A percentile compares a stretch with the other conserved stretches of the same genome.
phyloP scores from a whole-genome alignment of 805 yeast species.

The Ogataea nitratoaversa region DNA sequence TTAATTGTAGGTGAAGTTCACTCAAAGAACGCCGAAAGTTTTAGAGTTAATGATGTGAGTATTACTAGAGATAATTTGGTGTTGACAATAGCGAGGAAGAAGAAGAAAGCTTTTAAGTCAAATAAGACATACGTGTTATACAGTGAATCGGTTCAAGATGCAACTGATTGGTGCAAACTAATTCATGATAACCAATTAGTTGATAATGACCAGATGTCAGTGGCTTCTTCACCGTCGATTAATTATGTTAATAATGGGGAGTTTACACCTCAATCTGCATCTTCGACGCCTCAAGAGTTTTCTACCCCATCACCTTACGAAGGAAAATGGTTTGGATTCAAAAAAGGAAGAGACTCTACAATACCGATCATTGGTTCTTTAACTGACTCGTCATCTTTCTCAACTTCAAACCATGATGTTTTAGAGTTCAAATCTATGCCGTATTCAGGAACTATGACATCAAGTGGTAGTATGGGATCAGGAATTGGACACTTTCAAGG shows the following conservation, averaged over 20 bases:
- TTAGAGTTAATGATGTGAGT: constrained; percentile 19
- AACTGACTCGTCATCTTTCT: constrained; percentile 7
- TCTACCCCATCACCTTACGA: constrained; percentile 14
- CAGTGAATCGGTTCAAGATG: constrained; percentile 72
- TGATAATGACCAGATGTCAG: constrained; percentile 13
- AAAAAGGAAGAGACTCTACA: constrained; percentile 14
- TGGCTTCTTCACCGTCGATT: constrained; percentile 13
- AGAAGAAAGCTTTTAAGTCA: constrained; percentile 30
- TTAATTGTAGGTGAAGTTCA: constrained; percentile 19
- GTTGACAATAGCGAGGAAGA: constrained; percentile 23
- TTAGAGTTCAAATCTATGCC: constrained; percentile 32
- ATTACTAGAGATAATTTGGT: constrained; percentile 23
- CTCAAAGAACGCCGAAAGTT: constrained; percentile 19
- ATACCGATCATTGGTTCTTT: constrained; percentile 12
- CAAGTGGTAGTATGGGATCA: neutral
- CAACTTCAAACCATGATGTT: constrained; percentile 14
- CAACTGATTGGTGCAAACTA: constrained; percentile 24
- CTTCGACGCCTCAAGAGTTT: constrained; percentile 9
- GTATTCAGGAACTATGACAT: constrained; percentile 22
- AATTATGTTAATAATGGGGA: constrained; percentile 1
- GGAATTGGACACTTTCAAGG: neutral
- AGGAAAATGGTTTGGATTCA: constrained; percentile 20
- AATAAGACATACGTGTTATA: constrained; percentile 46
- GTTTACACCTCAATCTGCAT: constrained; percentile 2
- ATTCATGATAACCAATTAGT: constrained; percentile 11